Evolutionary conservation across 2,329 filamentous ascomycete species (phyloP).

Genomic region (Lizonia empirigonia): DNA sequence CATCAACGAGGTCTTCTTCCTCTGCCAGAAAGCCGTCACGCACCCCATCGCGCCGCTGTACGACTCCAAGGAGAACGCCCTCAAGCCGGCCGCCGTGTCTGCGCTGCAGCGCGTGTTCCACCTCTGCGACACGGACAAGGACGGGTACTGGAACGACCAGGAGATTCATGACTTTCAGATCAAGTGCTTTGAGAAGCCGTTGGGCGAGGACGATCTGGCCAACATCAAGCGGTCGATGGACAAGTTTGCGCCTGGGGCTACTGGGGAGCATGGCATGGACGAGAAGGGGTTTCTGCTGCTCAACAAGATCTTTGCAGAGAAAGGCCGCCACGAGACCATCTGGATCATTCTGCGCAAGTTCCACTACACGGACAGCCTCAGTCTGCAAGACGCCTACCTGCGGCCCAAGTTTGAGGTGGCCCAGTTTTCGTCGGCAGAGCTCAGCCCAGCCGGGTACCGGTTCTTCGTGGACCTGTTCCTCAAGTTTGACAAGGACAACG

Average conservation of each 20-base stretch:
- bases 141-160: constrained; percentile 85
- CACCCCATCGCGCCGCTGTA: constrained; percentile 96
- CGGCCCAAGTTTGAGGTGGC: constrained; percentile 95
- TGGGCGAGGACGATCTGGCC: constrained; percentile 79
- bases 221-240: constrained; percentile 90
- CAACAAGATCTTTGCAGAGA: constrained; percentile 96
- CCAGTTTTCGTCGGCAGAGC: constrained; percentile 87
- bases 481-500: constrained; percentile 95
- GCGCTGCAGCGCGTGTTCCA: constrained; percentile 93
- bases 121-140: constrained; percentile 93
- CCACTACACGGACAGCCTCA: constrained; percentile 94
- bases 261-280: constrained; percentile 71
- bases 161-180: constrained; percentile 91
- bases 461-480: constrained; percentile 98
- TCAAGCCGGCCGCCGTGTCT: constrained; percentile 88
- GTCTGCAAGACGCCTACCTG: constrained; percentile 86
- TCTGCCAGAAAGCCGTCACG: constrained; percentile 97
- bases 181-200: constrained; percentile 87
- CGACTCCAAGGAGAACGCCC: constrained; percentile 84
- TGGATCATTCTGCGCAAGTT: constrained; percentile 97
- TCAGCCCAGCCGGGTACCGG: constrained; percentile 91
- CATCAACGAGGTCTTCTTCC: constrained; percentile 92
- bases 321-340: constrained; percentile 95
- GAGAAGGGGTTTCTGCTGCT: constrained; percentile 83
- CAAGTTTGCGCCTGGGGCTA: constrained; percentile 67